Evolutionary conservation across 352 stramenopile genomes (phyloP).

Genomic region (Phytopythium ostracodes): DNA sequence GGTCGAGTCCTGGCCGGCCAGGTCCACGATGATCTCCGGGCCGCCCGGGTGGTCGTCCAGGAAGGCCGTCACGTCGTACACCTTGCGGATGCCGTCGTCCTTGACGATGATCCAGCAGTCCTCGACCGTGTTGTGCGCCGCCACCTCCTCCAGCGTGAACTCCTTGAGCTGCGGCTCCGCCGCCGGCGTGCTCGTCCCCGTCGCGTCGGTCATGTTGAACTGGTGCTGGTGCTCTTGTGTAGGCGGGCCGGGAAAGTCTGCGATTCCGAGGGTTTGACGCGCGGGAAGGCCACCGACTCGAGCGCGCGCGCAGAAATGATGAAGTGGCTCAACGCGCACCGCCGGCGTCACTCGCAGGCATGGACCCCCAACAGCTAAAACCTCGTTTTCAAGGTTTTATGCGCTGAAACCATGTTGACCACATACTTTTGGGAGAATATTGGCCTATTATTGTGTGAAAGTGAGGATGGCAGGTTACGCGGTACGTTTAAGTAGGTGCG

Average conservation of each 20-base stretch:
- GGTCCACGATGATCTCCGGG: slow-evolving; percentile 96
- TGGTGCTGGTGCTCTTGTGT: not conserved
- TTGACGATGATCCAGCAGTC: slow-evolving; percentile 88
- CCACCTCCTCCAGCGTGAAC: slow-evolving; percentile 92
- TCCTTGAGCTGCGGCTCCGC: slow-evolving; percentile 54
- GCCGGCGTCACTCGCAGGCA: slow-evolving; percentile 2
- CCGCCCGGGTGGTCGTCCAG: slow-evolving; percentile 98
- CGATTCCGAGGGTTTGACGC: slow-evolving; percentile 21
- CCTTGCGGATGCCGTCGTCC: slow-evolving; percentile 75
- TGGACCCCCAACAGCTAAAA: slow-evolving; percentile 4
- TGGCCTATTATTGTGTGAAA: not conserved
- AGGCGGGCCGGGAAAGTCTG: not conserved
- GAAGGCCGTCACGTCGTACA: slow-evolving; percentile 98
- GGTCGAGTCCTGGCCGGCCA: slow-evolving; percentile 91
- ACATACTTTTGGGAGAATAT: not conserved
- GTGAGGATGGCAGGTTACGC: not conserved
- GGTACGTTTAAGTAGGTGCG: not conserved
- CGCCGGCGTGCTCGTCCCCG: slow-evolving; percentile 7
- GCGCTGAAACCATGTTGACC: not conserved
- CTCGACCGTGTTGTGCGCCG: slow-evolving; percentile 72
- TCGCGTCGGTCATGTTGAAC: slow-evolving; percentile 20
- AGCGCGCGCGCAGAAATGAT: slow-evolving; percentile 26
- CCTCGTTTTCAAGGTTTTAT: slow-evolving; percentile 5
- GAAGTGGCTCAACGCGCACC: slow-evolving; percentile 17
- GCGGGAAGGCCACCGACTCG: slow-evolving; percentile 4